These are phyloP conservation scores for Meredithiella fracta DNA, from an alignment of 2,329 filamentous ascomycete species.

Conservation along the genomic window DNA sequence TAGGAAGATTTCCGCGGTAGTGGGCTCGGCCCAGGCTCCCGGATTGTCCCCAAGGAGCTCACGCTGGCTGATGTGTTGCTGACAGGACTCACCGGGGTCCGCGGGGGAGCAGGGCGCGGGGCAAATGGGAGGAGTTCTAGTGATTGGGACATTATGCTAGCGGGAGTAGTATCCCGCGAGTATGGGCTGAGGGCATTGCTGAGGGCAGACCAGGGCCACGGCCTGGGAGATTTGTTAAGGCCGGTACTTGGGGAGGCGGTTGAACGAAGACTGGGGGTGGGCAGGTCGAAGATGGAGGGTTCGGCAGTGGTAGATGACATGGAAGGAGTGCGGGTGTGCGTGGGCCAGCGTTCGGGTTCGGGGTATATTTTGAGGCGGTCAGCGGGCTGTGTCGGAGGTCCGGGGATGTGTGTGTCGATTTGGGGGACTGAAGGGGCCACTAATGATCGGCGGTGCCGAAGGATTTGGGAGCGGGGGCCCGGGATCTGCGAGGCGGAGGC, in stretches of 20 bases:
- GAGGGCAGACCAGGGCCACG: conserved; percentile 19
- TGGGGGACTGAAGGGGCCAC: neutral
- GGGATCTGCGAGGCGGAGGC: neutral
- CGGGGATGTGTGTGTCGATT: neutral
- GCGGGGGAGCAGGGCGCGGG: neutral
- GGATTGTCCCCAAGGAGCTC: neutral
- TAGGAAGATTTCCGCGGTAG: conserved; percentile 3
- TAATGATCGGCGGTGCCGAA: neutral
- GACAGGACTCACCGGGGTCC: neutral
- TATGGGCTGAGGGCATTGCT: conserved; percentile 29
- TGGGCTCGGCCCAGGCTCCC: conserved; percentile 23
- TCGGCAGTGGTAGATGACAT: conserved; percentile 1
- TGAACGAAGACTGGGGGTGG: conserved; percentile 45
- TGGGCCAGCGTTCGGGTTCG: conserved; percentile 13
- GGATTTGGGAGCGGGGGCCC: neutral
- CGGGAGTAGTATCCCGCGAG: conserved; percentile 63
- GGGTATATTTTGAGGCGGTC: conserved; percentile 9
- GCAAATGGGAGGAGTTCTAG: conserved; percentile 36
- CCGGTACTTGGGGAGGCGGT: conserved; percentile 51
- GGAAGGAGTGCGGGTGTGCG: conserved; percentile 7
- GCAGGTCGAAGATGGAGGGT: conserved; percentile 24
- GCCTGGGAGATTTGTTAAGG: conserved; percentile 55
- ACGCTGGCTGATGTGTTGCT: neutral
- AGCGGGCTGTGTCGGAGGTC: neutral
- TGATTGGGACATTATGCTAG: conserved; percentile 61